A percentile compares a stretch with the other conserved stretches of the same genome.
Conservation (phyloP, 352 stramenopile species). For the Globisporangium sylvaticum region DNA sequence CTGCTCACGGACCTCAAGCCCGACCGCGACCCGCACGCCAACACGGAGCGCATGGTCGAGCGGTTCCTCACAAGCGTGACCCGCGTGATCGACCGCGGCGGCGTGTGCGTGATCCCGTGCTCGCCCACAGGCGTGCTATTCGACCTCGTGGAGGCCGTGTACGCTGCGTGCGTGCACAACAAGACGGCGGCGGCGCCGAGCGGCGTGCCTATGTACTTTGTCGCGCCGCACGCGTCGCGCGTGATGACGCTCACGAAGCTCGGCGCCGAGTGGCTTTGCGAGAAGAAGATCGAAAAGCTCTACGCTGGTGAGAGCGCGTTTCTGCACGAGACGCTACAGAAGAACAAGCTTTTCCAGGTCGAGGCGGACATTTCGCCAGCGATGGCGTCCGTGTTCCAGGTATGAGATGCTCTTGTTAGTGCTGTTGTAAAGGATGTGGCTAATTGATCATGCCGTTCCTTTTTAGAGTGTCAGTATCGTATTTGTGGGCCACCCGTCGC, state of each 20-base stretch:
- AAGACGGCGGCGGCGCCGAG: no score
- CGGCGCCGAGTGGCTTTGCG: slow-evolving; percentile 76
- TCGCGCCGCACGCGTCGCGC: slow-evolving; percentile 47
- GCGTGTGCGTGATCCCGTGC: slow-evolving; percentile 65
- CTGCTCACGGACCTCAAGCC: slow-evolving; percentile 75
- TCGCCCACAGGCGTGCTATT: slow-evolving; percentile 63
- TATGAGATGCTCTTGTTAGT: slow-evolving; percentile 13
- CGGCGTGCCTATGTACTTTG: slow-evolving; percentile 65
- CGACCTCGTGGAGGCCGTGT: slow-evolving; percentile 73
- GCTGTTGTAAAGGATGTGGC: not conserved
- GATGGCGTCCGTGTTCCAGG: slow-evolving; percentile 53
- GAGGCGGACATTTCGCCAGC: slow-evolving; percentile 37
- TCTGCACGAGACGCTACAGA: slow-evolving; percentile 46
- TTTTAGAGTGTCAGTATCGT: slow-evolving; percentile 76
- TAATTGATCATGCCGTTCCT: no score
- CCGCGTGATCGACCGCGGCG: slow-evolving; percentile 57
- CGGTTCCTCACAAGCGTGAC: slow-evolving; percentile 51
- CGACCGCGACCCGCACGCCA: slow-evolving; percentile 65
- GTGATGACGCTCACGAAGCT: slow-evolving; percentile 50
- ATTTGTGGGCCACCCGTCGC: slow-evolving; percentile 65
- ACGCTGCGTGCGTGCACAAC: slow-evolving; percentile 41
- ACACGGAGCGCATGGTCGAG: slow-evolving; percentile 71
- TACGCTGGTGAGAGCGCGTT: slow-evolving; percentile 73
- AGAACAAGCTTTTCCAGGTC: slow-evolving; percentile 49
- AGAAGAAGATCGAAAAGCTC: slow-evolving; percentile 81